A percentile compares a stretch with the other conserved stretches of the same genome.
Conservation (phyloP, 345 rosid species). For the Dovyalis caffra region DNA sequence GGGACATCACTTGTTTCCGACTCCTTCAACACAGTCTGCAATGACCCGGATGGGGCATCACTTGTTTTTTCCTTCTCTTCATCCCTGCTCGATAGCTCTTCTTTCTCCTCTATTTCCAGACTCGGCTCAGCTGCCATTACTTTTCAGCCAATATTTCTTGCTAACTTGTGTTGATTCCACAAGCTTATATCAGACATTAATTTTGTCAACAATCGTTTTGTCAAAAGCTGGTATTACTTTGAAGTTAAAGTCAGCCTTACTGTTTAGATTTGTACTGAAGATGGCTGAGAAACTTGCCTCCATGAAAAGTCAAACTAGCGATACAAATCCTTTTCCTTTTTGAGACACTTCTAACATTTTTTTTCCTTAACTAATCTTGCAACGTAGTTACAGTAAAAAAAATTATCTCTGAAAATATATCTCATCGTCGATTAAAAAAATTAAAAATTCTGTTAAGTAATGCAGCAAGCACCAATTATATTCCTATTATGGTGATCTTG, state of each 20-base stretch:
- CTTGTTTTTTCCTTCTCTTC: neutral
- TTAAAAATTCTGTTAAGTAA: too few relatives aligned
- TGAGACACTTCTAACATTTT: neutral
- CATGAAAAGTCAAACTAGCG: neutral
- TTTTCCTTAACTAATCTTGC: neutral
- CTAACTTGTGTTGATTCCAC: neutral
- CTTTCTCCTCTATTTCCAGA: too few relatives aligned
- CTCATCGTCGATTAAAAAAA: too few relatives aligned
- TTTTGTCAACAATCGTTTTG: neutral
- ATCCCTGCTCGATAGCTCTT: neutral
- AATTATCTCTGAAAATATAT: too few relatives aligned
- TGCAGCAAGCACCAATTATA: neutral
- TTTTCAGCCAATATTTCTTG: neutral
- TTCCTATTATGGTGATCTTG: neutral
- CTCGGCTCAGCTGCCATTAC: neutral
- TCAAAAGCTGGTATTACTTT: neutral
- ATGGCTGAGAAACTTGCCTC: neutral
- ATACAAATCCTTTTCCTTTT: neutral
- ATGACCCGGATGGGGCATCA: neutral
- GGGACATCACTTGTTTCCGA: neutral
- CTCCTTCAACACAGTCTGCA: neutral
- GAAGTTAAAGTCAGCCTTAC: neutral
- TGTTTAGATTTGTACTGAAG: neutral
- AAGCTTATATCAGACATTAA: neutral
- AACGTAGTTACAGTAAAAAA: too few relatives aligned